Conservation (phyloP, 345 rosid species). For the Brassica juncea region DNA sequence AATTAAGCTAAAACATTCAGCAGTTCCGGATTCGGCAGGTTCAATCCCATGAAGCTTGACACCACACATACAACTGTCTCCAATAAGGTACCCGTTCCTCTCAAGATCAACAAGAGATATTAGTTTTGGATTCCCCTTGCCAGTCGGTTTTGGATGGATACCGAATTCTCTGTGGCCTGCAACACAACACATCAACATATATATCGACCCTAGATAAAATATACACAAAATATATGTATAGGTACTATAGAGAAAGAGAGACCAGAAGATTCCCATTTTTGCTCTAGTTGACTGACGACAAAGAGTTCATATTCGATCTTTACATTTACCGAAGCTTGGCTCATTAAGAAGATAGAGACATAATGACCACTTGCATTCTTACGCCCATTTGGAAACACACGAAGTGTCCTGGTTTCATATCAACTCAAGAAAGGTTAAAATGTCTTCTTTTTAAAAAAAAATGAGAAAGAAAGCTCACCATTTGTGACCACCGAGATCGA, state of each 20-base stretch:
- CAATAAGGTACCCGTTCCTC: conserved; percentile 21
- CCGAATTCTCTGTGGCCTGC: background rate
- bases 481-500: conserved; percentile 22
- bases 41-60: conserved; percentile 5
- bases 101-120: conserved; percentile 8
- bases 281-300: background rate
- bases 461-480: background rate
- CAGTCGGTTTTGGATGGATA: background rate
- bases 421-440: background rate
- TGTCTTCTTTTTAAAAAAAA: background rate
- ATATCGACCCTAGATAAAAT: background rate
- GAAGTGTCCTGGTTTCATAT: conserved; percentile 15
- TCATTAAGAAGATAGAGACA: conserved; percentile 19
- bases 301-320: background rate
- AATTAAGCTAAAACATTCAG: conserved; percentile 27
- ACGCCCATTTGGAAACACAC: conserved; percentile 18
- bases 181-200: background rate
- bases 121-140: background rate
- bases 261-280: background rate
- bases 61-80: conserved; percentile 36
- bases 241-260: background rate
- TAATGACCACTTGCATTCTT: background rate
- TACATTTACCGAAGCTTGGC: background rate
- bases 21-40: conserved; percentile 4
- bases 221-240: background rate